These are phyloP conservation scores for Volutella citrinella DNA, from an alignment of 2,329 filamentous ascomycete species.

Conservation along the genomic window DNA sequence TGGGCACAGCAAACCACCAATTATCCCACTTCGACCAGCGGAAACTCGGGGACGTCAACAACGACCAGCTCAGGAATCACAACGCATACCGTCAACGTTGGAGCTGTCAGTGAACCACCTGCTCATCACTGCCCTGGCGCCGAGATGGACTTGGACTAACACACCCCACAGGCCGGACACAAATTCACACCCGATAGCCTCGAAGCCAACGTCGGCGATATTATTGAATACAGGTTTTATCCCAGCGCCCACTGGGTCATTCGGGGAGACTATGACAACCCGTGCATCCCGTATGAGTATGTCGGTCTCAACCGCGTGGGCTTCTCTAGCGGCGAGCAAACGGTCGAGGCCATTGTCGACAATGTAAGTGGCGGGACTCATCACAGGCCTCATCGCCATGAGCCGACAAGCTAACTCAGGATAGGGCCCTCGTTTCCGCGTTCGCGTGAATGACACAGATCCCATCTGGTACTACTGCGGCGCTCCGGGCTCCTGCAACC, in stretches of 20 bases:
- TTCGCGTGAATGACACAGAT: constrained; percentile 56
- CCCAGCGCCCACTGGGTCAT: constrained; percentile 63
- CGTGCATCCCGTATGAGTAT: constrained; percentile 62
- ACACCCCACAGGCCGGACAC: constrained; percentile 23
- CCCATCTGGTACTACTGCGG: constrained; percentile 71
- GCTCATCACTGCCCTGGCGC: background rate
- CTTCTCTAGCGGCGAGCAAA: constrained; percentile 52
- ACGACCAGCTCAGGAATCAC: constrained; percentile 12
- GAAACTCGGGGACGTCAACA: constrained; percentile 12
- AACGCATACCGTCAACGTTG: constrained; percentile 24
- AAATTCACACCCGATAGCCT: constrained; percentile 30
- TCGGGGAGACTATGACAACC: constrained; percentile 54
- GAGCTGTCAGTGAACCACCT: constrained; percentile 18
- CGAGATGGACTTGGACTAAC: constrained; percentile 3
- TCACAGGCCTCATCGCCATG: no score
- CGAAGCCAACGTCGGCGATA: constrained; percentile 42
- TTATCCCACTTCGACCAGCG: constrained; percentile 13
- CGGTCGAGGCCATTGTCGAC: constrained; percentile 43
- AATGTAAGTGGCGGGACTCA: constrained; percentile 35
- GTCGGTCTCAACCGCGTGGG: constrained; percentile 44
- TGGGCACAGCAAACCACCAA: constrained; percentile 17
- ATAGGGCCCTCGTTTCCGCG: constrained; percentile 39
- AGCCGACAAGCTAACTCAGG: no score
- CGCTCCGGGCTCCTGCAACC: constrained; percentile 61
- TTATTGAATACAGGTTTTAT: constrained; percentile 59